Percentiles rank a stretch among this genome's conserved stretches.
Evolutionary conservation across 495 filamentous ascomycete genomes (phyloP).

Genomic region (Pseudomonodictys pantanalensis): DNA sequence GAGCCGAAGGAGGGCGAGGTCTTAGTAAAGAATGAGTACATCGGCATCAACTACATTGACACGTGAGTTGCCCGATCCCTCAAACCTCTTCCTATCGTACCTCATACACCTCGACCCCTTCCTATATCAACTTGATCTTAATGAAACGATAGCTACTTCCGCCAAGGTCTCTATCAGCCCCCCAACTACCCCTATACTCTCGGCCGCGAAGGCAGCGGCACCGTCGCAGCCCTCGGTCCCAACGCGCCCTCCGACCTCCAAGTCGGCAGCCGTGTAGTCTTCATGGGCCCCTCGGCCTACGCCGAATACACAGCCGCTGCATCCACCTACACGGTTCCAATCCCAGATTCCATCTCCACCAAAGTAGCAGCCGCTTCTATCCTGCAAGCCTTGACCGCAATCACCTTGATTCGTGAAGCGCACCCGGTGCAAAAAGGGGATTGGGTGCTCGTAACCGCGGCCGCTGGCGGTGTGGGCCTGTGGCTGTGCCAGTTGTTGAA

Average conservation of each 20-base stretch:
- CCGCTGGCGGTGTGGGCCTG: conserved; percentile 82
- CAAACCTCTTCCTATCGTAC: conserved; percentile 3
- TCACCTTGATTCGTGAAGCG: conserved; percentile 76
- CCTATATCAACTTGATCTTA: conserved; percentile 5
- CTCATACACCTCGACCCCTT: background rate
- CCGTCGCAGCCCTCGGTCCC: conserved; percentile 54
- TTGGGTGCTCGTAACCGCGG: conserved; percentile 85
- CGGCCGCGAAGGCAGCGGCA: conserved; percentile 78
- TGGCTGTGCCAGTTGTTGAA: conserved; percentile 74
- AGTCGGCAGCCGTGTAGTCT: conserved; percentile 37
- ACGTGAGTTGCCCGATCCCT: conserved; percentile 40
- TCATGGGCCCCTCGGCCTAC: conserved; percentile 59
- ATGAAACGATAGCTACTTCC: conserved; percentile 67
- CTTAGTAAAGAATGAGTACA: conserved; percentile 79
- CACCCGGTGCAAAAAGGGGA: conserved; percentile 71
- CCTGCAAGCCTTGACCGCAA: conserved; percentile 82
- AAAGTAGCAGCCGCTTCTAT: conserved; percentile 65
- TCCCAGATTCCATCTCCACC: conserved; percentile 62
- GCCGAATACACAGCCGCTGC: conserved; percentile 72
- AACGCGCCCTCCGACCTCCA: conserved; percentile 23
- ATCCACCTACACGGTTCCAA: conserved; percentile 54
- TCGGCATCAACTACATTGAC: conserved; percentile 89
- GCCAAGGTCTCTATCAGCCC: conserved; percentile 76
- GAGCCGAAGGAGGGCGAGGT: conserved; percentile 66
- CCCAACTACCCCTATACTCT: conserved; percentile 71